phyloP scores from a whole-genome alignment of 2,329 filamentous ascomycete species.

The Pseudogymnoascus sp. region DNA sequence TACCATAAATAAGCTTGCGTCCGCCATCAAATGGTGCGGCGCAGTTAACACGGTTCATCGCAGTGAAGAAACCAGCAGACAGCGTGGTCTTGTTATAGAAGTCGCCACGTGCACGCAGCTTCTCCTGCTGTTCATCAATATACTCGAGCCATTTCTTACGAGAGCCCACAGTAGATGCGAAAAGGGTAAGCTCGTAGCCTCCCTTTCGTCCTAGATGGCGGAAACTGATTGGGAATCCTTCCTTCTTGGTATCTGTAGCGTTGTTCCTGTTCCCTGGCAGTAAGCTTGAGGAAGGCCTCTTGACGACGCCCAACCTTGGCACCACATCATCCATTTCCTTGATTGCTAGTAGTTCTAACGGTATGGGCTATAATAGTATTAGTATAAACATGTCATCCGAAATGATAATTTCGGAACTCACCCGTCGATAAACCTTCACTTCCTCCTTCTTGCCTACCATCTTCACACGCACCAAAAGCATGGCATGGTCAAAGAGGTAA shows the following conservation, averaged over 20 bases:
- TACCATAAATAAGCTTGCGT: conserved; percentile 88
- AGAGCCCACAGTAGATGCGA: conserved; percentile 75
- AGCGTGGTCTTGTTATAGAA: conserved; percentile 74
- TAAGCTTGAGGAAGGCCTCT: conserved; percentile 81
- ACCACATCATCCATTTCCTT: conserved; percentile 96
- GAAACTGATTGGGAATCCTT: conserved; percentile 93
- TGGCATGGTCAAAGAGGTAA: conserved; percentile 93
- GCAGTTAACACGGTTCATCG: conserved; percentile 82
- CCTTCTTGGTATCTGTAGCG: conserved; percentile 50
- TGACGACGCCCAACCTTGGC: conserved; percentile 69
- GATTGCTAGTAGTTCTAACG: conserved; percentile 85
- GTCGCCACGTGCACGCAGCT: conserved; percentile 76
- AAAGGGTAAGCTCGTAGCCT: conserved; percentile 87
- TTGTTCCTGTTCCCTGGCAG: conserved; percentile 52
- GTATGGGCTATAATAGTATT: conserved; percentile 60
- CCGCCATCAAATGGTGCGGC: conserved; percentile 92
- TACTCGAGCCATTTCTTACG: conserved; percentile 96
- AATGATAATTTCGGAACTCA: conserved; percentile 28
- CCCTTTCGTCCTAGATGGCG: conserved; percentile 82
- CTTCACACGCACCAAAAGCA: conserved; percentile 86
- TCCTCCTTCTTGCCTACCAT: conserved; percentile 89
- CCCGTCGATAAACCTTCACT: conserved; percentile 82
- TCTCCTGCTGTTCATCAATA: conserved; percentile 84
- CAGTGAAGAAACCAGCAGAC: conserved; percentile 53
- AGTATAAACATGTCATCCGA: background rate